Evolutionary conservation across 306 rosid genomes (phyloP), one percentile per base, ranked within the genome.

Genomic region (Acacia melanoxylon): DNA sequence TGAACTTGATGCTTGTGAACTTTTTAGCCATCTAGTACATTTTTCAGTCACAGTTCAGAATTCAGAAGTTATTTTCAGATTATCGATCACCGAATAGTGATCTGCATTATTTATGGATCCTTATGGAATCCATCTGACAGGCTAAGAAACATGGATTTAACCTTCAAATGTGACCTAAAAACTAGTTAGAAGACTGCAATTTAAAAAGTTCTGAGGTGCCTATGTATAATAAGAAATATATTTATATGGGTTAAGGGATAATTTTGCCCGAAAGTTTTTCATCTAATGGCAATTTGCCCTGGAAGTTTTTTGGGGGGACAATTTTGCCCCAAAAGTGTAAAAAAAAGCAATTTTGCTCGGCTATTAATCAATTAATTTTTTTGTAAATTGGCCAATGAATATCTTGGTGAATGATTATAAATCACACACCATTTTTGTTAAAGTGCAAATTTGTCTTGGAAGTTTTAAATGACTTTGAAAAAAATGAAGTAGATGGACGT

Each of bases 221-320:
- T 31, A 31, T 10, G 15, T 58, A 58, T n/a, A n/a, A n/a, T n/a
- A 58, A 8, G 31, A 58, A 22, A 22, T 58, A n/a, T 10, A 58
- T 22, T 58, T 10, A n/a, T 22, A 22, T 9, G 4, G 4, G 4
- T 31, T 2, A 31, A 2, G 3, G 4, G 35, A 2, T 4, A 31
- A 31, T 31, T 31, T 31, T 31, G 35, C 0, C 35, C 35, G 37
- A 4, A 33, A 4, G 6, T 33, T 33, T 33, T 33, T 33, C 37
- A 33, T 0, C 6, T 0, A 33, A 0, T 4, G 35, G 35, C 4
- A 33, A 33, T 33, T 33, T 33, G 4, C 35, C 0, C 0, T 0
- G 5, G 0, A 33, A 33, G 37, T 33, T 33, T 33, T 33, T 33
- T 33, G 5, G 0, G 0, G 37, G 37, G 5, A 33, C 37, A 33